phyloP scores from a whole-genome alignment of 768 basidiomycete species.

The Cyclocybe aegerita region DNA sequence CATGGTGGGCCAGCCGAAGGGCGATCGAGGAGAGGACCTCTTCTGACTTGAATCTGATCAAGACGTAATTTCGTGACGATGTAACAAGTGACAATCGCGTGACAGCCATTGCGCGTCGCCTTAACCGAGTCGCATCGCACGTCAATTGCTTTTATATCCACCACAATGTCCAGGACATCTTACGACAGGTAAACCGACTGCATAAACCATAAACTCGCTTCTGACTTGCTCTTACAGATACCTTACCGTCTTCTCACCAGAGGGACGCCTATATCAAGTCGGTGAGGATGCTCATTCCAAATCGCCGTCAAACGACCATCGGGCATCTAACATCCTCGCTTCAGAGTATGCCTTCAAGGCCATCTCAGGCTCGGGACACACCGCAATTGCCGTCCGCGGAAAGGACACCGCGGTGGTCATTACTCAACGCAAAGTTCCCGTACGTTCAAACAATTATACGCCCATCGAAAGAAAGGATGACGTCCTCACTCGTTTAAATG shows the following conservation, averaged over 20 bases:
- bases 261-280: constrained; percentile 98
- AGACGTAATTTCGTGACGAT: constrained; percentile 20
- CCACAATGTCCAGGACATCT: constrained; percentile 87
- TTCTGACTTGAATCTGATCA: neutral
- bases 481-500: constrained; percentile 10
- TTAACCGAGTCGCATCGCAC: constrained; percentile 11
- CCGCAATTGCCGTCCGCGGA: constrained; percentile 88
- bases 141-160: constrained; percentile 19
- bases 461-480: constrained; percentile 5
- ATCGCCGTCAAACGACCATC: constrained; percentile 3
- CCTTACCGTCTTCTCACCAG: constrained; percentile 95
- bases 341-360: constrained; percentile 99
- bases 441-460: constrained; percentile 38
- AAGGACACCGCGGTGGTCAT: constrained; percentile 95
- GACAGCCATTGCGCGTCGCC: constrained; percentile 56
- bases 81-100: constrained; percentile 39
- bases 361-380: constrained; percentile 95
- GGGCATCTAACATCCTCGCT: constrained; percentile 12
- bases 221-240: constrained; percentile 52
- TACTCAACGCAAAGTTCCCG: constrained; percentile 98
- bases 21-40: constrained; percentile 1
- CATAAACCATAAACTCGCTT: neutral
- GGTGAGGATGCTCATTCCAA: constrained; percentile 50
- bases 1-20: constrained; percentile 40
- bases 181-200: constrained; percentile 70